These are phyloP conservation scores for Dactylellina haptotyla DNA, from an alignment of 2,329 filamentous ascomycete genomes.

Conservation along the genomic window DNA sequence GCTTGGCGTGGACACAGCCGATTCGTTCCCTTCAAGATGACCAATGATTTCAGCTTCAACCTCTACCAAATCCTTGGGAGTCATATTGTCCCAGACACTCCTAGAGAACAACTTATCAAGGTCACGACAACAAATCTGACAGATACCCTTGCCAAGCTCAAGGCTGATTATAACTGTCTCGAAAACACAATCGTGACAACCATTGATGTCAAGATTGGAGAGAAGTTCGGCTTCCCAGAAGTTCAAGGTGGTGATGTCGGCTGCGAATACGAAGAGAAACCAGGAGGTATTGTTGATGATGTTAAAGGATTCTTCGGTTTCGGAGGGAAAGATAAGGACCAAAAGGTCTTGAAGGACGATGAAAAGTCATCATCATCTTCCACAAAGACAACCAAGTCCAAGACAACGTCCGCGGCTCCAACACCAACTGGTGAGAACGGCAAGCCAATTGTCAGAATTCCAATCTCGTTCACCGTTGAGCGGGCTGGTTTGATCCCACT, in stretches of 20 bases:
- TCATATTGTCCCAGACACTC: slow-evolving; percentile 42
- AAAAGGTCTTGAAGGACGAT: slow-evolving; percentile 71
- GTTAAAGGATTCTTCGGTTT: slow-evolving; percentile 97
- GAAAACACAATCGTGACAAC: slow-evolving; percentile 81
- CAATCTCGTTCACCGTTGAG: slow-evolving; percentile 66
- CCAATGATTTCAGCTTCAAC: slow-evolving; percentile 77
- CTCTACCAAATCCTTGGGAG: slow-evolving; percentile 58
- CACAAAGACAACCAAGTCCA: slow-evolving; percentile 64
- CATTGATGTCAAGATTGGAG: slow-evolving; percentile 77
- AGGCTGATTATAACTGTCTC: slow-evolving; percentile 80
- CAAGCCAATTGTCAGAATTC: slow-evolving; percentile 69
- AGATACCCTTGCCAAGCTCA: slow-evolving; percentile 78
- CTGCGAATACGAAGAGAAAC: slow-evolving; percentile 81
- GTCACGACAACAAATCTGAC: slow-evolving; percentile 87
- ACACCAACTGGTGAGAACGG: slow-evolving; percentile 63
- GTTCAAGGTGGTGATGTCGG: slow-evolving; percentile 79
- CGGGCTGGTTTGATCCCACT: slow-evolving; percentile 67
- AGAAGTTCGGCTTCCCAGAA: slow-evolving; percentile 80
- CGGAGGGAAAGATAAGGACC: slow-evolving; percentile 76
- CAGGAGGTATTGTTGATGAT: slow-evolving; percentile 78
- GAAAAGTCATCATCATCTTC: slow-evolving; percentile 62
- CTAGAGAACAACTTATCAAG: slow-evolving; percentile 71
- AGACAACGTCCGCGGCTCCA: slow-evolving; percentile 58
- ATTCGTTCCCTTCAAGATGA: slow-evolving; percentile 82
- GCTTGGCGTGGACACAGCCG: slow-evolving; percentile 82